These are phyloP conservation scores for Picochlorum sp. DNA, from an alignment of 139 green algal species.

Conservation along the genomic window DNA sequence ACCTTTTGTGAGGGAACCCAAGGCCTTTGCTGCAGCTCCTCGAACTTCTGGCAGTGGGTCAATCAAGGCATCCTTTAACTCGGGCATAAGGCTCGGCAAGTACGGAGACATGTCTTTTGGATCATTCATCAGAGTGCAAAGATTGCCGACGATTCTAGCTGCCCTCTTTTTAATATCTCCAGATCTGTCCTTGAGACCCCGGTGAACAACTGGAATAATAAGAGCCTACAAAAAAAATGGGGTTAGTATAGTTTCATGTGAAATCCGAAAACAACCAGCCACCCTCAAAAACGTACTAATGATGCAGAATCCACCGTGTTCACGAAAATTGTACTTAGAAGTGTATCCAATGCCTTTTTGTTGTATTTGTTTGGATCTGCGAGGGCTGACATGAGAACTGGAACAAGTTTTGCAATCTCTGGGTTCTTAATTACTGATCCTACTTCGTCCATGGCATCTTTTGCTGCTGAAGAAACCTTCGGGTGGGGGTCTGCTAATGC, in stretches of 20 bases:
- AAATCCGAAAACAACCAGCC: not conserved
- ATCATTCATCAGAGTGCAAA: conserved; percentile 87
- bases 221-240: conserved; percentile 47
- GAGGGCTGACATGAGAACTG: conserved; percentile 77
- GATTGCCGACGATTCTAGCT: conserved; percentile 87
- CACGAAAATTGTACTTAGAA: conserved; percentile 88
- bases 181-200: conserved; percentile 76
- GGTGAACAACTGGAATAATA: conserved; percentile 87
- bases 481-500: conserved; percentile 81
- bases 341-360: conserved; percentile 47
- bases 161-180: conserved; percentile 91
- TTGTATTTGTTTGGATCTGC: conserved; percentile 72
- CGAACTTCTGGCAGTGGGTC: conserved; percentile 89
- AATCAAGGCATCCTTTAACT: conserved; percentile 77
- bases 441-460: conserved; percentile 72
- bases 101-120: conserved; percentile 93
- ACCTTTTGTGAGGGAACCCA: conserved; percentile 70
- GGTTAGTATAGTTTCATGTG: not conserved
- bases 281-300: conserved; percentile 43
- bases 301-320: conserved; percentile 83
- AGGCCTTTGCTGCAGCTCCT: conserved; percentile 68
- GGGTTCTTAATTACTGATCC: conserved; percentile 90
- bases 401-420: conserved; percentile 78
- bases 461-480: conserved; percentile 77
- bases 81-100: conserved; percentile 78